phyloP scores from a whole-genome alignment of 192 early-diverging fungal species.

The Entophlyctis luteolus region DNA sequence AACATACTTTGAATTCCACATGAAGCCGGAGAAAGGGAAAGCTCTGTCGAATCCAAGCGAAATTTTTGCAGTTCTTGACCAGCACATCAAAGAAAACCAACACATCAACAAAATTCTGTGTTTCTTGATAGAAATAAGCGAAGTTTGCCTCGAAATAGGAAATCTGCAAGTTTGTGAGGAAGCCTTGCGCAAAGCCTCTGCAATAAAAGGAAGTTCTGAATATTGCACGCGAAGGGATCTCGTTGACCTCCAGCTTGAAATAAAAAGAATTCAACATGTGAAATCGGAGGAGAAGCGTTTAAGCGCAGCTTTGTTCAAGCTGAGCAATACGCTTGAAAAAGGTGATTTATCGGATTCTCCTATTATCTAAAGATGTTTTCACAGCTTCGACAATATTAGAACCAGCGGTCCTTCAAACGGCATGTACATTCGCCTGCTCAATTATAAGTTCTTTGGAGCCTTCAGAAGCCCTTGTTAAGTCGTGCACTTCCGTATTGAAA shows the following conservation, averaged over 20 bases:
- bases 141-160: not conserved
- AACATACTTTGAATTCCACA: not conserved
- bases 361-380: not conserved
- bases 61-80: not conserved
- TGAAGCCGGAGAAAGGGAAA: not conserved
- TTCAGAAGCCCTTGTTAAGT: not conserved
- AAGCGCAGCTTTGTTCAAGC: not conserved
- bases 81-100: constrained; percentile 3
- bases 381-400: not conserved
- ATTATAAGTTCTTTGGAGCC: not conserved
- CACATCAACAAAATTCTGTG: not conserved
- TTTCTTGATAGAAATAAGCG: constrained; percentile 1
- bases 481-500: not conserved
- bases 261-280: not conserved
- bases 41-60: not conserved
- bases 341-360: not conserved
- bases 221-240: not conserved
- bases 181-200: not conserved
- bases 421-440: constrained; percentile 5
- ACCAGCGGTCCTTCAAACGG: not conserved
- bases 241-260: constrained; percentile 7
- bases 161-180: not conserved
- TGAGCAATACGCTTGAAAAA: not conserved
- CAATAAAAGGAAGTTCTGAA: not conserved
- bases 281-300: not conserved